Evolutionary conservation across 2,329 filamentous ascomycete genomes (phyloP), one percentile per base, ranked within the genome.

Genomic region (Pseudocercospora cruenta): DNA sequence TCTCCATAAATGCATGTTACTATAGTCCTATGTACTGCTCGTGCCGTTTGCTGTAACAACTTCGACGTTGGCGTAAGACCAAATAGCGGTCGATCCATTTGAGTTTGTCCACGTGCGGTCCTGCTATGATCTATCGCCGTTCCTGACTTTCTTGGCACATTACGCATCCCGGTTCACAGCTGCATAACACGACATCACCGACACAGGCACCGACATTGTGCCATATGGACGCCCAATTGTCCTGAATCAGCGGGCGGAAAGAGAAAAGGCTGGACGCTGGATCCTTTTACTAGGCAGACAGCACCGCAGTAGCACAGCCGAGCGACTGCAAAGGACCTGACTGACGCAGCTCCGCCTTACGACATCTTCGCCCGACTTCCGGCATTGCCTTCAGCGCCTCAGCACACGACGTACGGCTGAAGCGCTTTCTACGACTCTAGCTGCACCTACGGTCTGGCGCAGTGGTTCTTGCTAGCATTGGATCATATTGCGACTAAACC

Each of bases 201-300:
- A 54, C 21, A 28, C 26, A 55, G 51, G 51, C 51, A 55, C 51
- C 51, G 51, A 55, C 26, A 55, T 55, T 55, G 22, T 19, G 51
- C 51, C 51, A 43, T 26, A 31, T 31, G 14, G 26, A 31, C 51
- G 51, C 51, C 51, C 51, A 55, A 55, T 55, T 55, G 51, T 31
- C 51, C 12, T 28, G 26, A 31, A 54, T 54, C 51, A 54, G 51
- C 51, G 9, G 47, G 47, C 9, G 47, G 21, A 26, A 51, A 51
- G 47, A 51, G 2, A 49, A 49, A 22, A 53, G 14, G 21, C 22
- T 22, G 14, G 14, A 24, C 49, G 49, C 49, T 26, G 49, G 19
- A 53, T n/a, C 51, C 51, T 54, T 54, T 54, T 10, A 54, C 51
- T 54, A 54, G 51, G 51, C 51, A 55, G 22, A 55, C 51, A 55